Evolutionary conservation across 2,329 filamentous ascomycete genomes (phyloP).

Genomic region (Neocucurbitaria cava): DNA sequence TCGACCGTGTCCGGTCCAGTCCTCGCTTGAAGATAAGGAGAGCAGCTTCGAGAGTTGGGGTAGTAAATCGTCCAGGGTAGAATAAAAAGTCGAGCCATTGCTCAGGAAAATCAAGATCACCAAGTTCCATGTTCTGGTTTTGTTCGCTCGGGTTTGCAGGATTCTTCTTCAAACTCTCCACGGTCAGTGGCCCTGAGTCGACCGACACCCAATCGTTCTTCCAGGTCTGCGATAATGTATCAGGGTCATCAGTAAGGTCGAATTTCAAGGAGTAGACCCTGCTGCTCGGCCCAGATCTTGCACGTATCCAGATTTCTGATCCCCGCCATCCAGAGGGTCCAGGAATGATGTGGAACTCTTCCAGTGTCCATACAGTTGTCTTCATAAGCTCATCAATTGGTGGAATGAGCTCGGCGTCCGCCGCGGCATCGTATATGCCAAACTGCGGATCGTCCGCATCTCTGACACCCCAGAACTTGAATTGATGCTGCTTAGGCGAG

Average conservation of each 20-base stretch:
- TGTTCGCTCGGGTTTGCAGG: constrained; percentile 49
- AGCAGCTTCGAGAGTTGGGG: constrained; percentile 81
- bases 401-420: constrained; percentile 68
- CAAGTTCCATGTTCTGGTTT: constrained; percentile 35
- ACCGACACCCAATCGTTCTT: constrained; percentile 57
- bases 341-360: constrained; percentile 55
- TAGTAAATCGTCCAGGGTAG: constrained; percentile 81
- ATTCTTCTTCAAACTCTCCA: constrained; percentile 49
- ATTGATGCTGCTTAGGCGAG: constrained; percentile 87
- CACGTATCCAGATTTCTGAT: constrained; percentile 57
- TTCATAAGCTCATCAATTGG: constrained; percentile 60
- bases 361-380: constrained; percentile 60
- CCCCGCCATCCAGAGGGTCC: constrained; percentile 46
- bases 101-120: constrained; percentile 65
- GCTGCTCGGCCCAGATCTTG: constrained; percentile 63
- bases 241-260: constrained; percentile 67
- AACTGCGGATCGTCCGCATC: constrained; percentile 65
- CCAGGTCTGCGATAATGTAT: constrained; percentile 74
- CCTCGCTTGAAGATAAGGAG: constrained; percentile 80
- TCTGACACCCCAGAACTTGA: constrained; percentile 89
- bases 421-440: constrained; percentile 74
- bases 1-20: constrained; percentile 42
- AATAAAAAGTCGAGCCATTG: constrained; percentile 88
- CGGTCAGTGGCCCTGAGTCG: constrained; percentile 50
- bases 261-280: constrained; percentile 77